Percentiles rank a stretch among this genome's conserved stretches.
Evolutionary conservation across 352 stramenopile species (phyloP).

Genomic region (Thraustochytrium striatum): DNA sequence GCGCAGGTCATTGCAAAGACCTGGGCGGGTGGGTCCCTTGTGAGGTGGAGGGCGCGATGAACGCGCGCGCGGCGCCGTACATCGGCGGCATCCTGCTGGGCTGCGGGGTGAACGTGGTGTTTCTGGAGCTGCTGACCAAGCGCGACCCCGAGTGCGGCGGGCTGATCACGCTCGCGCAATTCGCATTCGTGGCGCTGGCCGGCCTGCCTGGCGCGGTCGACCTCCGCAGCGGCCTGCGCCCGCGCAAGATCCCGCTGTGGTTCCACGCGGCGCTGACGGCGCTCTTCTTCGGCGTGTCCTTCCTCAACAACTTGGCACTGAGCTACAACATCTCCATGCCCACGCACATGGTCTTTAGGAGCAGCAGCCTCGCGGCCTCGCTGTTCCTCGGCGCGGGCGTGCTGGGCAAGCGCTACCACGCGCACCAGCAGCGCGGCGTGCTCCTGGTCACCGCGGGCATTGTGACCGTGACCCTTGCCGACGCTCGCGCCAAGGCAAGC

Average conservation of each 20-base stretch:
- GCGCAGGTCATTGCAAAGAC: neutral
- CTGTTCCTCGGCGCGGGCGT: conserved; percentile 11
- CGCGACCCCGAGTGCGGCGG: conserved; percentile 15
- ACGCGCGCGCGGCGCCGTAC: neutral
- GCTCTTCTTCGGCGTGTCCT: conserved; percentile 27
- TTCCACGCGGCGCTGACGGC: conserved; percentile 19
- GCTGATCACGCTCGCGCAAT: conserved; percentile 43
- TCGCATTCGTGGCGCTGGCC: conserved; percentile 4
- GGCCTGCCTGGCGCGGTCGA: neutral
- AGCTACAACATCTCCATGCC: conserved; percentile 48
- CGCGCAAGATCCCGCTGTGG: conserved; percentile 25
- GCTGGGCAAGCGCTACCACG: conserved; percentile 9
- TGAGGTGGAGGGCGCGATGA: neutral
- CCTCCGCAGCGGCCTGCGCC: neutral
- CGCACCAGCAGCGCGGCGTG: conserved; percentile 26
- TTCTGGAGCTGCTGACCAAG: conserved; percentile 32
- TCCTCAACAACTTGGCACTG: conserved; percentile 47
- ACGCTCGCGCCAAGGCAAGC: conserved; percentile 15
- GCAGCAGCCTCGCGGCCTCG: conserved; percentile 22
- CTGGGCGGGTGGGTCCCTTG: neutral
- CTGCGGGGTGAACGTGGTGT: conserved; percentile 42
- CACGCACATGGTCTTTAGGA: conserved; percentile 47
- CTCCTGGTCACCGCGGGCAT: conserved; percentile 34
- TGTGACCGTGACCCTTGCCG: conserved; percentile 11
- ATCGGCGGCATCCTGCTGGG: conserved; percentile 7